phyloP scores from a whole-genome alignment of 805 yeast species.

The Kuraishia hungarica region DNA sequence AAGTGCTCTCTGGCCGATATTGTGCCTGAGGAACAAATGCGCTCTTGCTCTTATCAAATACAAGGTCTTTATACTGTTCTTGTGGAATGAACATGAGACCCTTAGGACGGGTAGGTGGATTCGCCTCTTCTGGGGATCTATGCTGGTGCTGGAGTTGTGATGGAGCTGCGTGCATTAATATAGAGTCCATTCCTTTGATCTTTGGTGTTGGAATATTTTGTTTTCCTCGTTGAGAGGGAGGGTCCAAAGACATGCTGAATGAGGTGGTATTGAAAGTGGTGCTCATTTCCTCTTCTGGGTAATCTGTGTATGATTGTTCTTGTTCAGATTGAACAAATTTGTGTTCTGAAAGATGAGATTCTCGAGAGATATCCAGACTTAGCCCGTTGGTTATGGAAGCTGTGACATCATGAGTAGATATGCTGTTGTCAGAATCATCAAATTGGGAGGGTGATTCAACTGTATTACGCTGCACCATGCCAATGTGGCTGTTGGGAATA shows the following conservation, averaged over 20 bases:
- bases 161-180: not conserved
- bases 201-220: conserved; percentile 13
- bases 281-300: not conserved
- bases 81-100: conserved; percentile 23
- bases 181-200: conserved; percentile 4
- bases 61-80: conserved; percentile 20
- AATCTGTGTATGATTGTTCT: not conserved
- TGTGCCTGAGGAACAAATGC: conserved; percentile 16
- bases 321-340: not conserved
- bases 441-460: not conserved
- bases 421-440: not conserved
- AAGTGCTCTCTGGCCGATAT: conserved; percentile 4
- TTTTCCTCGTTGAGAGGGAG: not conserved
- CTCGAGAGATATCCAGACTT: not conserved
- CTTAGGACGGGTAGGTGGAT: conserved; percentile 4
- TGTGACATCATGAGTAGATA: not conserved
- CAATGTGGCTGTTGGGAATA: not conserved
- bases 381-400: not conserved
- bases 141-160: not conserved
- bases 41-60: conserved; percentile 17
- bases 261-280: not conserved
- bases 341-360: not conserved
- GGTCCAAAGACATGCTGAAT: not conserved
- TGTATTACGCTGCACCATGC: too few relatives aligned
- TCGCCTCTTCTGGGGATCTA: not conserved